These are phyloP conservation scores for Pyronema omphalodes DNA, from an alignment of 495 filamentous ascomycete species.

Conservation along the genomic window DNA sequence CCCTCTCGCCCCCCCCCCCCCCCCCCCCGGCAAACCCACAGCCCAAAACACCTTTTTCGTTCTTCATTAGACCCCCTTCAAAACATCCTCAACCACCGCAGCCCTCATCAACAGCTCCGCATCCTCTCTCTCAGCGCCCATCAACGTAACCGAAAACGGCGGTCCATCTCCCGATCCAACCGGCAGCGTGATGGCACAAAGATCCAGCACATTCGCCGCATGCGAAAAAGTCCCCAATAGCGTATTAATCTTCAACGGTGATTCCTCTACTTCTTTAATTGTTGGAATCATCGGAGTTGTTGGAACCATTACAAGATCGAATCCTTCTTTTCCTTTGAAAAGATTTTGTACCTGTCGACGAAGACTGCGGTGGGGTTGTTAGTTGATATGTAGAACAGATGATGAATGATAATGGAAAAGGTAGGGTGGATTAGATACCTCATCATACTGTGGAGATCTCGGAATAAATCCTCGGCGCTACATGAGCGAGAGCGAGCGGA, in stretches of 20 bases:
- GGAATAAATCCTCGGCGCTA: conserved; percentile 37
- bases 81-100: conserved; percentile 30
- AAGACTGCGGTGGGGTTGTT: background rate
- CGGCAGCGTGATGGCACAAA: conserved; percentile 42
- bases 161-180: conserved; percentile 25
- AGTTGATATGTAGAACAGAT: background rate
- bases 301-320: conserved; percentile 44
- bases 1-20: no score
- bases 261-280: conserved; percentile 35
- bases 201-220: conserved; percentile 45
- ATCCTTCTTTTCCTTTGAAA: conserved; percentile 17
- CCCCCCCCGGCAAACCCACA: background rate
- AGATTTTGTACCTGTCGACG: background rate
- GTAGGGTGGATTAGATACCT: background rate
- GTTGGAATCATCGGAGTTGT: conserved; percentile 42
- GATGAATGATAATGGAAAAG: background rate
- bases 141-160: conserved; percentile 46
- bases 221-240: conserved; percentile 43
- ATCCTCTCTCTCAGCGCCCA: conserved; percentile 38
- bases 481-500: conserved; percentile 29
- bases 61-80: background rate
- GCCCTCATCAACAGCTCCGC: conserved; percentile 39
- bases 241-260: conserved; percentile 38
- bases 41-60: background rate
- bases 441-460: conserved; percentile 26